Evolutionary conservation across 139 green algal genomes (phyloP).

Genomic region (Haematococcus lacustris): DNA sequence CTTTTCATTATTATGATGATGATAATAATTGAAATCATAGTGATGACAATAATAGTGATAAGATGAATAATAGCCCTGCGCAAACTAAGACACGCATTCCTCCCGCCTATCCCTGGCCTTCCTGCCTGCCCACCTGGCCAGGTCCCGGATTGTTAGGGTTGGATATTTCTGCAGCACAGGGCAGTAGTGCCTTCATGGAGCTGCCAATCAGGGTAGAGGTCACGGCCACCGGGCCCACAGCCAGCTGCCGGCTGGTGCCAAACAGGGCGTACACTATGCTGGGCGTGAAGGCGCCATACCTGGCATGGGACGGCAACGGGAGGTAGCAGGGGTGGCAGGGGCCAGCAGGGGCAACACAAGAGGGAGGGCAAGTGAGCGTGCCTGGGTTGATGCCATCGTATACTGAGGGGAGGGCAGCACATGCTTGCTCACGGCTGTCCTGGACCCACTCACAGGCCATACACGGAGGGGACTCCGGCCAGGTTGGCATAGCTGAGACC

Average conservation of each 20-base stretch:
- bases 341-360: background rate
- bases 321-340: background rate
- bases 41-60: no score
- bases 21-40: no score
- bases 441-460: slow-evolving; percentile 51
- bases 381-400: background rate
- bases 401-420: background rate
- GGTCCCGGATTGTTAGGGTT: slow-evolving; percentile 18
- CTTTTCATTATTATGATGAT: no score
- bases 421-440: background rate
- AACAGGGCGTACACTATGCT: slow-evolving; percentile 67
- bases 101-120: no score
- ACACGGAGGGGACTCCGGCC: slow-evolving; percentile 61
- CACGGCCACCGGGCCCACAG: slow-evolving; percentile 32
- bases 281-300: slow-evolving; percentile 76
- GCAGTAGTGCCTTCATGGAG: slow-evolving; percentile 18
- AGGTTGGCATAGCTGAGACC: slow-evolving; percentile 66
- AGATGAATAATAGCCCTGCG: no score
- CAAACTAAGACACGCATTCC: no score
- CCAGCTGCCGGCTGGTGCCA: slow-evolving; percentile 47
- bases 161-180: slow-evolving; percentile 7
- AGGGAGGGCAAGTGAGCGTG: background rate
- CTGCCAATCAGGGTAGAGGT: slow-evolving; percentile 26
- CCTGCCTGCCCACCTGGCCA: slow-evolving; percentile 2
- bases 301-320: no score